A percentile compares a stretch with the other conserved stretches of the same genome.
These are phyloP conservation scores for Lentinus tigrinus DNA, from an alignment of 768 basidiomycete species.

Conservation along the genomic window DNA sequence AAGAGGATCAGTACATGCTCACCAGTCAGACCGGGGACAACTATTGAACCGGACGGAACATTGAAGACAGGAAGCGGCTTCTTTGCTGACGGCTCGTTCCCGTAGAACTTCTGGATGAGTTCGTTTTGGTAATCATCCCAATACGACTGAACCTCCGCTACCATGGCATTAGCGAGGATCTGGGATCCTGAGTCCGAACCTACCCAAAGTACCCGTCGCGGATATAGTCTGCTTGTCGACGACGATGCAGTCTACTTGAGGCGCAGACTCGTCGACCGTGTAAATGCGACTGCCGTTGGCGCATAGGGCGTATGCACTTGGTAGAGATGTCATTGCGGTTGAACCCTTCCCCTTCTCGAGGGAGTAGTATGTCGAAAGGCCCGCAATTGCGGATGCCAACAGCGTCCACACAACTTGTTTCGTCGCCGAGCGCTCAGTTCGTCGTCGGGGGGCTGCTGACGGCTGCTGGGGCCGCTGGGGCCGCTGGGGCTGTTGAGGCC, in stretches of 20 bases:
- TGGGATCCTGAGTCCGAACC: too few relatives aligned
- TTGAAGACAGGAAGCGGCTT: slow-evolving; percentile 24
- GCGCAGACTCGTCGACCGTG: slow-evolving; percentile 58
- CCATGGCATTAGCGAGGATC: too few relatives aligned
- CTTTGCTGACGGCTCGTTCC: slow-evolving; percentile 27
- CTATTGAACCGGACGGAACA: slow-evolving; percentile 37
- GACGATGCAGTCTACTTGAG: slow-evolving; percentile 61
- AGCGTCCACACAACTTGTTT: slow-evolving; percentile 13
- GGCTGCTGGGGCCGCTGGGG: too few relatives aligned
- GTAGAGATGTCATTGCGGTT: slow-evolving; percentile 4
- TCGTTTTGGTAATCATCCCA: slow-evolving; percentile 30
- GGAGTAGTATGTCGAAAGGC: slow-evolving; percentile 15
- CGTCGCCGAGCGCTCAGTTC: too few relatives aligned
- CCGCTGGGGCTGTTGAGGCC: too few relatives aligned
- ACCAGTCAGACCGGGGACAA: slow-evolving; percentile 79
- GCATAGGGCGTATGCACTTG: slow-evolving; percentile 57
- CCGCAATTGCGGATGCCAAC: slow-evolving; percentile 15
- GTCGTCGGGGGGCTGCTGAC: too few relatives aligned
- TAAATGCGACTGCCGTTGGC: slow-evolving; percentile 54
- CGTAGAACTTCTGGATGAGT: slow-evolving; percentile 27
- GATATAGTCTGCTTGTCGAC: slow-evolving; percentile 47
- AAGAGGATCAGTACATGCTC: not conserved
- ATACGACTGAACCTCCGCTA: slow-evolving; percentile 18
- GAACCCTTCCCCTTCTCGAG: too few relatives aligned
- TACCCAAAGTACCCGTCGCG: slow-evolving; percentile 50